Evolutionary conservation across 2,329 filamentous ascomycete species (phyloP).

Genomic region (Botrytis byssoidea): DNA sequence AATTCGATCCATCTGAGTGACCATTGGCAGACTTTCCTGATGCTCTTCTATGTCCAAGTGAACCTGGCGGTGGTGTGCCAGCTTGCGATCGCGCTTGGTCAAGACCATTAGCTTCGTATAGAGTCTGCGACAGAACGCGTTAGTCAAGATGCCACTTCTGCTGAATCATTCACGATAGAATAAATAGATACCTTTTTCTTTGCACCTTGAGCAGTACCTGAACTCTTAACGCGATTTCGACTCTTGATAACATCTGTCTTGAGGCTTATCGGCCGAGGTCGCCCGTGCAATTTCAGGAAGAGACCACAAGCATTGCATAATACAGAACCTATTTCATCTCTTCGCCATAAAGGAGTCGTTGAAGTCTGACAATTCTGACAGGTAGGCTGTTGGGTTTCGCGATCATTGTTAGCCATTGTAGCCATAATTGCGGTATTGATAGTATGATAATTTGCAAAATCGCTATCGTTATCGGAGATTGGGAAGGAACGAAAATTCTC

Average conservation of each 20-base stretch:
- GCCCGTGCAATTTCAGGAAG: constrained; percentile 94
- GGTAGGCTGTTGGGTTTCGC: constrained; percentile 73
- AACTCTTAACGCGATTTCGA: constrained; percentile 93
- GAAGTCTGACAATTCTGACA: constrained; percentile 97
- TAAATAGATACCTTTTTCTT: constrained; percentile 71
- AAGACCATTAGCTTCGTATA: constrained; percentile 57
- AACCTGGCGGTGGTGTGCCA: constrained; percentile 51
- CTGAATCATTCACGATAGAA: background rate
- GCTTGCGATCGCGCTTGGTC: constrained; percentile 55
- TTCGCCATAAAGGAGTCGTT: constrained; percentile 93
- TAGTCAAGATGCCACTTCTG: constrained; percentile 30
- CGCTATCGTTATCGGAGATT: constrained; percentile 23
- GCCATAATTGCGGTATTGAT: constrained; percentile 40
- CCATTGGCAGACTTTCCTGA: constrained; percentile 73
- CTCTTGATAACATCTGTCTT: constrained; percentile 99
- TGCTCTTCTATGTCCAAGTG: constrained; percentile 59
- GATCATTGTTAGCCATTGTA: constrained; percentile 50
- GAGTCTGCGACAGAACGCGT: constrained; percentile 35
- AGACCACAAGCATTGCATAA: constrained; percentile 98
- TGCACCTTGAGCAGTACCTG: constrained; percentile 69
- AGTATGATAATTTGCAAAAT: constrained; percentile 21
- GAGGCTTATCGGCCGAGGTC: constrained; percentile 87
- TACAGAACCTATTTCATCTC: constrained; percentile 92
- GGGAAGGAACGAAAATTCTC: constrained; percentile 22
- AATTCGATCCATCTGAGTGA: constrained; percentile 71